Evolutionary conservation across 805 yeast species (phyloP).

Genomic region (Candida sanyiensis): DNA sequence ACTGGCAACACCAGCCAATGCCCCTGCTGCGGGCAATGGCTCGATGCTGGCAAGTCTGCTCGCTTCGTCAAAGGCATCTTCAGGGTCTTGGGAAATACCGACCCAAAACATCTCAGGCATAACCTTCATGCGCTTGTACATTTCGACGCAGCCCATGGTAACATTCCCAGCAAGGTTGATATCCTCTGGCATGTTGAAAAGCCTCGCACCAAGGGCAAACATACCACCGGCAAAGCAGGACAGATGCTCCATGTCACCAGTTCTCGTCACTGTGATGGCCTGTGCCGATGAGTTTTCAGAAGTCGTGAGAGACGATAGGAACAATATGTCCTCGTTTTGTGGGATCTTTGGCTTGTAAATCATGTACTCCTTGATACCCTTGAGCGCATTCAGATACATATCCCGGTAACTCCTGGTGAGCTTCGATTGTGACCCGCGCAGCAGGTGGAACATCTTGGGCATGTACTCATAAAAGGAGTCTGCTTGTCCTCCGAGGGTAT

Average conservation of each 20-base stretch:
- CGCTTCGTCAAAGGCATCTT: slow-evolving; percentile 22
- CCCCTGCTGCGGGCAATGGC: background rate
- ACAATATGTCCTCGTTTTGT: slow-evolving; percentile 31
- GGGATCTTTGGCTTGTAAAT: slow-evolving; percentile 42
- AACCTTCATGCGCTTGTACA: slow-evolving; percentile 35
- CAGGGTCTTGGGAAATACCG: slow-evolving; percentile 20
- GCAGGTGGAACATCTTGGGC: slow-evolving; percentile 41
- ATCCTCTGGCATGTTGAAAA: slow-evolving; percentile 33
- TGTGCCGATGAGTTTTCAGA: slow-evolving; percentile 20
- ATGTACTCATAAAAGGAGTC: slow-evolving; percentile 46
- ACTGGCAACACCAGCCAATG: background rate
- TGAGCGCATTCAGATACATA: slow-evolving; percentile 33
- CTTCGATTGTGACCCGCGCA: slow-evolving; percentile 32
- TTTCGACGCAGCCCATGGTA: slow-evolving; percentile 44
- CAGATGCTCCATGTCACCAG: slow-evolving; percentile 40
- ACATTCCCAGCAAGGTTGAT: slow-evolving; percentile 37
- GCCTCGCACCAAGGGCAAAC: slow-evolving; percentile 41
- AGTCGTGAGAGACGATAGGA: slow-evolving; percentile 22
- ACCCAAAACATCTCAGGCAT: slow-evolving; percentile 40
- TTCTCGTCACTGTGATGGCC: slow-evolving; percentile 18
- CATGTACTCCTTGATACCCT: slow-evolving; percentile 36
- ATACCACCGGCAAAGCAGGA: slow-evolving; percentile 52
- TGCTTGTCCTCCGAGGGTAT: slow-evolving; percentile 36
- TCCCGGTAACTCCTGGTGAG: slow-evolving; percentile 22
- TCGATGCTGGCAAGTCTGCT: slow-evolving; percentile 9